A percentile compares a stretch with the other conserved stretches of the same genome.
Evolutionary conservation across 164 flowering plant genomes (phyloP).

Genomic region (Vitis cinerea): DNA sequence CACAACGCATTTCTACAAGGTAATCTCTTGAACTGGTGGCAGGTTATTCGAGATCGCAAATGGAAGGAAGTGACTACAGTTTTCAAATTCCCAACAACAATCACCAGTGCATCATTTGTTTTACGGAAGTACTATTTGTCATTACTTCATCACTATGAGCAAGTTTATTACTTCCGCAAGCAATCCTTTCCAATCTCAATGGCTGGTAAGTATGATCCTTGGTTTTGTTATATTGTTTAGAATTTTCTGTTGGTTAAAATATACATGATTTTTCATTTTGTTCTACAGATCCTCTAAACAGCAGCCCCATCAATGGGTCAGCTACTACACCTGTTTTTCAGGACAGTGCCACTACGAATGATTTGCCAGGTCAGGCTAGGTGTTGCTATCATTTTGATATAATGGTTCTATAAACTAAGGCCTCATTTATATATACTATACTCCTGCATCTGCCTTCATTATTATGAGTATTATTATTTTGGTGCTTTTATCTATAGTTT

Average conservation of each 20-base stretch:
- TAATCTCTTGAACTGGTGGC: conserved; percentile 11
- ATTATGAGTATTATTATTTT: not conserved
- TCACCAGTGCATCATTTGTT: conserved; percentile 73
- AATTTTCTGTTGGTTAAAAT: not conserved
- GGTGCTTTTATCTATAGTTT: no score
- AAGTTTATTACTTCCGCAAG: conserved; percentile 62
- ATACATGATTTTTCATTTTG: not conserved
- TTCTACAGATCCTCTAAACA: conserved; percentile 12
- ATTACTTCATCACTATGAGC: conserved; percentile 80
- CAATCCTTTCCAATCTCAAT: conserved; percentile 29
- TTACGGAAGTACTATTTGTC: conserved; percentile 69
- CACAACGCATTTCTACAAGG: not conserved
- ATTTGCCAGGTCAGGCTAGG: conserved; percentile 28
- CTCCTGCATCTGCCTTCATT: not conserved
- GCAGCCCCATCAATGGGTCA: conserved; percentile 25
- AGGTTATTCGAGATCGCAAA: conserved; percentile 74
- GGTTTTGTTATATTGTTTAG: not conserved
- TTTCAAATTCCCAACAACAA: conserved; percentile 64
- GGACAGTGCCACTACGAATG: conserved; percentile 22
- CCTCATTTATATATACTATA: not conserved
- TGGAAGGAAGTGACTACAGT: conserved; percentile 73
- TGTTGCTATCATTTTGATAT: not conserved
- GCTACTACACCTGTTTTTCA: conserved; percentile 18
- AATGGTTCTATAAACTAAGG: not conserved
- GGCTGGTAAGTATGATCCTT: conserved; percentile 29